Conservation (phyloP, 2,329 filamentous ascomycete genomes). For the Coleophoma crateriformis region DNA sequence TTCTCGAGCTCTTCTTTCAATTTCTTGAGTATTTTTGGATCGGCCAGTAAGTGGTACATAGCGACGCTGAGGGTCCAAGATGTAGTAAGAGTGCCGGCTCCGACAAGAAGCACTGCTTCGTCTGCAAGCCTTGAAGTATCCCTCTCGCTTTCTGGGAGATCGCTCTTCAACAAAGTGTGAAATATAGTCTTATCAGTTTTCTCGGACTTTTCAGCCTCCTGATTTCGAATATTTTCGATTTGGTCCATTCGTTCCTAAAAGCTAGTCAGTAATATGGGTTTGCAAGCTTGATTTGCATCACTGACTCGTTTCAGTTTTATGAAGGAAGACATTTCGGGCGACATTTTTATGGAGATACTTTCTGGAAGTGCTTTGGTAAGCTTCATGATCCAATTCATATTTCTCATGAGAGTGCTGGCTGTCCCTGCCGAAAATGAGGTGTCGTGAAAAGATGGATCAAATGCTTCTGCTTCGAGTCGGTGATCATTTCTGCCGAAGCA, state of each 20-base stretch:
- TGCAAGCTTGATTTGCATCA: neutral
- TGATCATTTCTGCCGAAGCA: slow-evolving; percentile 11
- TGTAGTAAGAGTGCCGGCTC: slow-evolving; percentile 31
- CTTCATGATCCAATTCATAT: neutral
- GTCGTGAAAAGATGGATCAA: slow-evolving; percentile 5
- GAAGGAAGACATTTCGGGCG: slow-evolving; percentile 1
- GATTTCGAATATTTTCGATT: neutral
- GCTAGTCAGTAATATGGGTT: no score
- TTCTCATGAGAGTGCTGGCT: neutral
- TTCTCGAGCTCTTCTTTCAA: slow-evolving; percentile 28
- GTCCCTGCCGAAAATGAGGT: neutral
- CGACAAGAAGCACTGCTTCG: slow-evolving; percentile 26
- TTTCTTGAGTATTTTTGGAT: slow-evolving; percentile 19
- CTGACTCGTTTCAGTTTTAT: neutral
- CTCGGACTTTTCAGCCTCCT: neutral
- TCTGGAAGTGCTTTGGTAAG: neutral
- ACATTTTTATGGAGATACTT: neutral
- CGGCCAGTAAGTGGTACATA: slow-evolving; percentile 28
- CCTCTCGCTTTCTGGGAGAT: slow-evolving; percentile 30
- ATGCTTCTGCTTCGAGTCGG: slow-evolving; percentile 4
- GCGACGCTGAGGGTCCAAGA: slow-evolving; percentile 26
- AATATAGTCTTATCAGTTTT: slow-evolving; percentile 14
- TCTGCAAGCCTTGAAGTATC: slow-evolving; percentile 21
- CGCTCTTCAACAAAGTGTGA: slow-evolving; percentile 10
- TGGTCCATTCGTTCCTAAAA: no score